Percentiles rank a stretch among this genome's conserved stretches.
These are phyloP conservation scores for Avena atlantica DNA, from an alignment of 176 grass and related monocot genomes.

Conservation along the genomic window DNA sequence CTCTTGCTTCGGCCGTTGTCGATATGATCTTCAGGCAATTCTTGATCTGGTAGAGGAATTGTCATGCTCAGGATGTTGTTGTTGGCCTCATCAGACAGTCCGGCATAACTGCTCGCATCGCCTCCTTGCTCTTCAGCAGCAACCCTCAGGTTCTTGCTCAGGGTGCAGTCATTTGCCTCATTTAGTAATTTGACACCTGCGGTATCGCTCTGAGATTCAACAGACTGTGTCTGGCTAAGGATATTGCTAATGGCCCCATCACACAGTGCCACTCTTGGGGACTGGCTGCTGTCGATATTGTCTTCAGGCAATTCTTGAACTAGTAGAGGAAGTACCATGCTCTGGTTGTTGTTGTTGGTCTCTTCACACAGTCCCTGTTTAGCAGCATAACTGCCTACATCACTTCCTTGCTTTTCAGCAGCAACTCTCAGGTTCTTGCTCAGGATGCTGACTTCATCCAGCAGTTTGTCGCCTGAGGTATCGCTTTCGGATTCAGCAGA, in stretches of 20 bases:
- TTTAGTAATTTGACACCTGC: constrained; percentile 13
- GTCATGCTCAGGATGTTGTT: constrained; percentile 11
- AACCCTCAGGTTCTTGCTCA: constrained; percentile 9
- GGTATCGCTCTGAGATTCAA: constrained; percentile 3
- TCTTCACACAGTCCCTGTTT: constrained; percentile 21
- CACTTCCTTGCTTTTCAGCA: constrained; percentile 12
- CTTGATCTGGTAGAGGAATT: not conserved
- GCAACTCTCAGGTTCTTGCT: constrained; percentile 6
- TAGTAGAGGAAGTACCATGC: constrained; percentile 19
- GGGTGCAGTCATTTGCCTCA: not conserved
- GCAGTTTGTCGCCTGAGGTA: constrained; percentile 18
- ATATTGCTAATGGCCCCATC: not conserved
- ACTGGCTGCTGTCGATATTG: not conserved
- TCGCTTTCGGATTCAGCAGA: constrained; percentile 12
- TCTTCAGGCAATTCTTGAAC: constrained; percentile 5
- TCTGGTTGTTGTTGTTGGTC: constrained; percentile 3
- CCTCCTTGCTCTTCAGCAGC: constrained; percentile 3
- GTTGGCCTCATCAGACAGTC: constrained; percentile 25
- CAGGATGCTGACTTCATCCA: not conserved
- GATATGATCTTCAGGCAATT: not conserved
- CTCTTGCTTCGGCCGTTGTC: not conserved
- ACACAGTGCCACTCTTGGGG: not conserved
- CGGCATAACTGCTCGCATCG: constrained; percentile 18
- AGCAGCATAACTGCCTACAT: constrained; percentile 13
- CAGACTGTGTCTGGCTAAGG: not conserved